A percentile compares a stretch with the other conserved stretches of the same genome.
Conservation (phyloP, 164 flowering plant species). For the Sextonia rubra region DNA sequence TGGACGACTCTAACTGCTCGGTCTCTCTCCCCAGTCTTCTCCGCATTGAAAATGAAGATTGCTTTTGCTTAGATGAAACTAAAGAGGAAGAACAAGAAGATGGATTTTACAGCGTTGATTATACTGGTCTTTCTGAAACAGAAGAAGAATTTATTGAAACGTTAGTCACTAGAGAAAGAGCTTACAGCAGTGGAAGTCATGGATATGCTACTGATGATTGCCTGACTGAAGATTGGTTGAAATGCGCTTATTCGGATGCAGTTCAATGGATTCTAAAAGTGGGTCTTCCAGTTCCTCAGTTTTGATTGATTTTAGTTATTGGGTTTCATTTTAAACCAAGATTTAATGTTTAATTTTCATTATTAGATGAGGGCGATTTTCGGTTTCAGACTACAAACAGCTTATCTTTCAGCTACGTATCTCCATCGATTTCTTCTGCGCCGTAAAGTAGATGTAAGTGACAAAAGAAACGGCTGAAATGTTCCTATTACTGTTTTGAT, state of each 20-base stretch:
- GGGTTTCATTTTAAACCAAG: background rate
- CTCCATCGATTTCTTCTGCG: slow-evolving; percentile 56
- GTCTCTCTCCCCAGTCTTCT: slow-evolving; percentile 38
- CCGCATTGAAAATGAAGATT: slow-evolving; percentile 36
- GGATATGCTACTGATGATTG: slow-evolving; percentile 3
- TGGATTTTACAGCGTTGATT: background rate
- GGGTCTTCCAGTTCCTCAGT: slow-evolving; percentile 14
- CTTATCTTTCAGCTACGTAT: slow-evolving; percentile 53
- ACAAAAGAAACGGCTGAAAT: background rate
- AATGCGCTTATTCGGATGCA: slow-evolving; percentile 53
- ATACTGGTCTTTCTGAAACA: slow-evolving; percentile 7
- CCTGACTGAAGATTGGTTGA: slow-evolving; percentile 29
- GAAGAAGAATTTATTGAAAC: slow-evolving; percentile 53
- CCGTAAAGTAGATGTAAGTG: slow-evolving; percentile 49
- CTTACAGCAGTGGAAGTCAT: slow-evolving; percentile 2
- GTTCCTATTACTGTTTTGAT: background rate
- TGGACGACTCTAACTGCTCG: slow-evolving; percentile 11
- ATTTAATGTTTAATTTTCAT: background rate
- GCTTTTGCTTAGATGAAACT: slow-evolving; percentile 18
- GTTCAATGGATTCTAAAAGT: slow-evolving; percentile 64
- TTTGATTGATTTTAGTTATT: background rate
- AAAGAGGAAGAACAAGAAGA: slow-evolving; percentile 12
- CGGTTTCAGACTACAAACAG: slow-evolving; percentile 51
- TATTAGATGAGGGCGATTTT: slow-evolving; percentile 42
- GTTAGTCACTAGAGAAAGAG: slow-evolving; percentile 40